These are phyloP conservation scores for Taphrina communis DNA, from an alignment of 1,139 yeast genomes.

Conservation along the genomic window DNA sequence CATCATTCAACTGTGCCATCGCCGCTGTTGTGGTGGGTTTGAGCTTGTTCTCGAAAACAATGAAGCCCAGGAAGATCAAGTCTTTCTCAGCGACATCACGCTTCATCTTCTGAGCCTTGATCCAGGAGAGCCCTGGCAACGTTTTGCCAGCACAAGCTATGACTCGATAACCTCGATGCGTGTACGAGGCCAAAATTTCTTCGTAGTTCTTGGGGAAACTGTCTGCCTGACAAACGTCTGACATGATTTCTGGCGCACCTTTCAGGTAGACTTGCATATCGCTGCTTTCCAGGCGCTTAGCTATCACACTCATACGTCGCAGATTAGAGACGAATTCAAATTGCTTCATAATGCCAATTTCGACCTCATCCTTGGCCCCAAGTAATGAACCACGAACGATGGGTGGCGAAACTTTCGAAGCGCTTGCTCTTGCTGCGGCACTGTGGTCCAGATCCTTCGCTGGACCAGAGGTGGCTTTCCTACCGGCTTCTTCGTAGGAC, in stretches of 20 bases:
- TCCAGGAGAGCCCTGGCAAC: conserved; percentile 56
- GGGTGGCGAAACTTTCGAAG: conserved; percentile 38
- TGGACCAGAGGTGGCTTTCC: conserved; percentile 43
- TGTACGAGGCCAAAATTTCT: conserved; percentile 75
- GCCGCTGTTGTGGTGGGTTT: conserved; percentile 71
- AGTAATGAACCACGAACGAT: conserved; percentile 16
- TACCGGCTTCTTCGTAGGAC: conserved; percentile 66
- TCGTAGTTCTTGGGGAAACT: conserved; percentile 77
- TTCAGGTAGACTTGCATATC: conserved; percentile 67
- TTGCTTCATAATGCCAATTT: conserved; percentile 66
- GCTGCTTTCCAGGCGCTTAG: conserved; percentile 53
- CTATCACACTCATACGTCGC: conserved; percentile 88
- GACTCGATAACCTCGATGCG: conserved; percentile 92
- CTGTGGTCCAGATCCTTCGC: conserved; percentile 55
- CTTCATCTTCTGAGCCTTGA: conserved; percentile 53
- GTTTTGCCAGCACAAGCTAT: conserved; percentile 87
- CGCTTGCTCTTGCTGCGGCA: conserved; percentile 48
- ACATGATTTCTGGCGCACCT: conserved; percentile 98
- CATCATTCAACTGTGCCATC: conserved; percentile 63
- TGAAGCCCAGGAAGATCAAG: conserved; percentile 80
- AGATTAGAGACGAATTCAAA: conserved; percentile 84
- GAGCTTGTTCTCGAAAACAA: conserved; percentile 87
- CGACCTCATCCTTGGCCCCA: conserved; percentile 38
- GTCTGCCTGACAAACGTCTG: conserved; percentile 71
- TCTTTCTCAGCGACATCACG: conserved; percentile 73